Evolutionary conservation across 331 rosid genomes (phyloP).

Genomic region (Dryas integrifolia): DNA sequence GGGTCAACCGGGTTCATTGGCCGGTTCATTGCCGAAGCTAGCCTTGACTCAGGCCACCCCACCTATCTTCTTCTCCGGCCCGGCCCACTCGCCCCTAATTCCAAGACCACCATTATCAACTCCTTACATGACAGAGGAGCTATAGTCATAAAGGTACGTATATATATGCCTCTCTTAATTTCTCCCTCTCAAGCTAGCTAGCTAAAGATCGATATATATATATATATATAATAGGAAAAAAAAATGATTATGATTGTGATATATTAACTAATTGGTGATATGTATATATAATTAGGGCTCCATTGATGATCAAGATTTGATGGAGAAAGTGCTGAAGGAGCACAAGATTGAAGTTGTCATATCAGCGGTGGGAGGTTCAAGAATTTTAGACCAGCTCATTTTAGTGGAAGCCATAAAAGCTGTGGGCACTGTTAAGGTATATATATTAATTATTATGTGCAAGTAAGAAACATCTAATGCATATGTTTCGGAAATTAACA

Average conservation of each 20-base stretch:
- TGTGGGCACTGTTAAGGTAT: slow-evolving; percentile 33
- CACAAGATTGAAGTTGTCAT: slow-evolving; percentile 33
- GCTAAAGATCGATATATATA: background rate
- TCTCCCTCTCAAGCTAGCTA: no score
- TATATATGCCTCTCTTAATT: background rate
- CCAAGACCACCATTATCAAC: slow-evolving; percentile 12
- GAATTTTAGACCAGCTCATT: slow-evolving; percentile 17
- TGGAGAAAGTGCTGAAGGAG: slow-evolving; percentile 32
- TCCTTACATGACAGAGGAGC: slow-evolving; percentile 27
- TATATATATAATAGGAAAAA: background rate
- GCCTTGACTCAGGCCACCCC: slow-evolving; percentile 21
- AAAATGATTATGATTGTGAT: background rate
- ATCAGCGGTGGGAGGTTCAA: slow-evolving; percentile 25
- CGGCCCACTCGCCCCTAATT: background rate
- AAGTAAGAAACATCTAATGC: no score
- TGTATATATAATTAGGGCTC: slow-evolving; percentile 19
- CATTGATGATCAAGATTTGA: slow-evolving; percentile 6
- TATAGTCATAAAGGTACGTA: slow-evolving; percentile 1
- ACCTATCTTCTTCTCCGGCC: slow-evolving; percentile 33
- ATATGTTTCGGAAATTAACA: no score
- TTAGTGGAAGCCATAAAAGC: slow-evolving; percentile 29
- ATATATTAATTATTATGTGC: no score
- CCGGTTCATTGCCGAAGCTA: slow-evolving; percentile 21
- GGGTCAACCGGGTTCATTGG: slow-evolving; percentile 34
- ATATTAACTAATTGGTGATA: background rate